Conservation (phyloP, 148 eudicot genomes). For the Talinum fruticosum region DNA sequence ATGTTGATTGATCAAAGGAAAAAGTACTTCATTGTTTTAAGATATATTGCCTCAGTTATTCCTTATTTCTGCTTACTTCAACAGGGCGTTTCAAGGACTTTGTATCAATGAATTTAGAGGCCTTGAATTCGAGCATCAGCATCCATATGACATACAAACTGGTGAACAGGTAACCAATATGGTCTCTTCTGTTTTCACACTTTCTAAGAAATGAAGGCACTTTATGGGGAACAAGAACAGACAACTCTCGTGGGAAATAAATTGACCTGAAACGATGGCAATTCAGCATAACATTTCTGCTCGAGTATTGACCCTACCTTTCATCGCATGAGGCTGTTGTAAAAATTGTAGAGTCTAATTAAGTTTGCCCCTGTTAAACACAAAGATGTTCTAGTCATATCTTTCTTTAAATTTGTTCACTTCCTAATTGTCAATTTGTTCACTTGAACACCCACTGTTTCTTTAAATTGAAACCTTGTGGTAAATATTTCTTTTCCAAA, state of each 20-base stretch:
- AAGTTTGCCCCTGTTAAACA: neutral
- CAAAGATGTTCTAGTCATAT: neutral
- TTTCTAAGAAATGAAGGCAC: neutral
- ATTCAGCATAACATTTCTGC: neutral
- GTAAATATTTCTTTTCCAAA: too few species aligned
- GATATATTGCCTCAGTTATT: neutral
- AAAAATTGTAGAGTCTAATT: too few species aligned
- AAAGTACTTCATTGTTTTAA: neutral
- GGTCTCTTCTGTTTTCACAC: neutral
- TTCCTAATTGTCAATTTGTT: too few species aligned
- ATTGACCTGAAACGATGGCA: neutral
- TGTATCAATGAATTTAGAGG: slow-evolving; percentile 95
- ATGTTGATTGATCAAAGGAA: neutral
- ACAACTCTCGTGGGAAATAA: neutral
- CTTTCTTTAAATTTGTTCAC: neutral
- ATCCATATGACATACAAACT: slow-evolving; percentile 74
- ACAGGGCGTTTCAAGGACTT: slow-evolving; percentile 98
- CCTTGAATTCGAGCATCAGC: slow-evolving; percentile 80
- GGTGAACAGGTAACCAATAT: slow-evolving; percentile 80
- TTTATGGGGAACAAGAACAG: neutral
- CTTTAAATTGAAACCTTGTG: too few species aligned
- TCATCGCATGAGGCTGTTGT: neutral
- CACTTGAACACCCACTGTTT: too few species aligned
- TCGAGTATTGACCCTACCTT: neutral
- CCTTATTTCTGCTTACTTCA: slow-evolving; percentile 8